Evolutionary conservation across 2,329 filamentous ascomycete genomes (phyloP).

Genomic region (Tolypocladium inflatum): DNA sequence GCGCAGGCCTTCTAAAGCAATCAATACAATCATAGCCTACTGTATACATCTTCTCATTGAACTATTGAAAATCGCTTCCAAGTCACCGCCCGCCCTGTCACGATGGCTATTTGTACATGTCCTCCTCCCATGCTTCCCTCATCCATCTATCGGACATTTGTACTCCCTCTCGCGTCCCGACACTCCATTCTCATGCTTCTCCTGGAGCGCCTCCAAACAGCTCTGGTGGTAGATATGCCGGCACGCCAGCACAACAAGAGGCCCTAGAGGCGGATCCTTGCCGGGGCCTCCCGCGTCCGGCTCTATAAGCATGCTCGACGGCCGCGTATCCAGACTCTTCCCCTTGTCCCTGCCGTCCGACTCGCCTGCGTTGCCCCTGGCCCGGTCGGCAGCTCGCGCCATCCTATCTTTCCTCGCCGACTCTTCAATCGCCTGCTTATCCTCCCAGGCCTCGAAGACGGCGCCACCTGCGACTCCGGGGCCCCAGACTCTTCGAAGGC

Average conservation of each 20-base stretch:
- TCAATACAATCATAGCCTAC: no score
- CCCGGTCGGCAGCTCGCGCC: constrained; percentile 22
- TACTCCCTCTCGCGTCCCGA: constrained; percentile 39
- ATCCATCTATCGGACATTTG: constrained; percentile 49
- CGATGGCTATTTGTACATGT: neutral
- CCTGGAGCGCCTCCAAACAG: constrained; percentile 58
- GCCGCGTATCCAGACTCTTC: constrained; percentile 28
- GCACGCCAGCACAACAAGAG: constrained; percentile 59
- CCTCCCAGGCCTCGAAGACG: constrained; percentile 77
- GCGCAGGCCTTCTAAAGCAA: neutral
- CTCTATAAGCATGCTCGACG: constrained; percentile 30
- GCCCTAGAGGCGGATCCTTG: constrained; percentile 45
- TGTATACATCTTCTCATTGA: neutral
- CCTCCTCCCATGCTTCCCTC: constrained; percentile 3
- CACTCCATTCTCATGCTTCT: constrained; percentile 38
- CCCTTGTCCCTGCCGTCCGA: constrained; percentile 31
- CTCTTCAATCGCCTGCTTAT: constrained; percentile 40
- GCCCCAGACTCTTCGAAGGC: constrained; percentile 76
- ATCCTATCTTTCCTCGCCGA: constrained; percentile 34
- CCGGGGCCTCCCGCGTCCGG: constrained; percentile 12
- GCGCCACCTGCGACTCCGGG: constrained; percentile 63
- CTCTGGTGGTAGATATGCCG: constrained; percentile 61
- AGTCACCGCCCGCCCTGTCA: neutral
- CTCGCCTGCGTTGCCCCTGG: constrained; percentile 25
- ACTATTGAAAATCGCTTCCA: neutral